These are phyloP conservation scores for Adansonia gregorii DNA, from an alignment of 441 rosid genomes.

Conservation along the genomic window DNA sequence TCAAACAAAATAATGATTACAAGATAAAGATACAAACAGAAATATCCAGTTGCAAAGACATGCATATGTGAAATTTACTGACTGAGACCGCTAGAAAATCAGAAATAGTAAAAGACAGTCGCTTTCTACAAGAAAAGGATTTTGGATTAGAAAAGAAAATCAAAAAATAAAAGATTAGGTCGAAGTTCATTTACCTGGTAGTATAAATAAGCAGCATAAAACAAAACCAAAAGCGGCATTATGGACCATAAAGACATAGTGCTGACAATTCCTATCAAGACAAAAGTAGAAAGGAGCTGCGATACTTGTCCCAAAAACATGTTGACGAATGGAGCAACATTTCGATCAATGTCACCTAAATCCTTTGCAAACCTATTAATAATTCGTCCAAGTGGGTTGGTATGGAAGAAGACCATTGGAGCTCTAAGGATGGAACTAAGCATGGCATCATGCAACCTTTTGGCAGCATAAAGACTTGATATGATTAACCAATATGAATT, in stretches of 20 bases:
- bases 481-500: slow-evolving; percentile 95
- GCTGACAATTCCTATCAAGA: slow-evolving; percentile 94
- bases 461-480: slow-evolving; percentile 88
- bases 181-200: slow-evolving; percentile 72
- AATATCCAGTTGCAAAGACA: slow-evolving; percentile 12
- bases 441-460: slow-evolving; percentile 90
- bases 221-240: slow-evolving; percentile 91
- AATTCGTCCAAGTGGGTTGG: slow-evolving; percentile 91
- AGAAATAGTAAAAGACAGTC: slow-evolving; percentile 2
- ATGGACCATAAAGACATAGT: slow-evolving; percentile 98
- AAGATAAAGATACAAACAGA: slow-evolving; percentile 15
- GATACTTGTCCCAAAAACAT: slow-evolving; percentile 84
- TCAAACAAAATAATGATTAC: slow-evolving; percentile 22
- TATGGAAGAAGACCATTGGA: slow-evolving; percentile 98
- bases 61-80: slow-evolving; percentile 10
- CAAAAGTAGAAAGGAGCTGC: slow-evolving; percentile 92
- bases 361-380: slow-evolving; percentile 99
- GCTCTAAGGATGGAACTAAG: slow-evolving; percentile 87
- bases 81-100: background rate
- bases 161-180: slow-evolving; percentile 20
- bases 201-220: slow-evolving; percentile 91
- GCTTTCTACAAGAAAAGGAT: background rate
- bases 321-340: slow-evolving; percentile 74
- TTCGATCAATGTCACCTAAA: slow-evolving; percentile 91
- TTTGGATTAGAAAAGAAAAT: slow-evolving; percentile 10